Conservation (phyloP, 306 rosid species). For the Sechiopsis laciniata region DNA sequence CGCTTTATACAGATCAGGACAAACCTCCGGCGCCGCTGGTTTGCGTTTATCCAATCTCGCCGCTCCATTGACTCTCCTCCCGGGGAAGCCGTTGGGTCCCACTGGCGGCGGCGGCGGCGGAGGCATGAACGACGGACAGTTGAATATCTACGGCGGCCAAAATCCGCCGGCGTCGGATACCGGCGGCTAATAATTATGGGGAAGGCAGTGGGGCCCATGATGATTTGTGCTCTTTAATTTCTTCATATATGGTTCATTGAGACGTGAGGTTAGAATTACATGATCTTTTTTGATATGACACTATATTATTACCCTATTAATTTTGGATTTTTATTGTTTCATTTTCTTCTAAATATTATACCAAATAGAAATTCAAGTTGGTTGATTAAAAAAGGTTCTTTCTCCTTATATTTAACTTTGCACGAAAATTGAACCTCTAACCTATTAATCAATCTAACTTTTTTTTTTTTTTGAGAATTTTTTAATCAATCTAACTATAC, state of each 20-base stretch:
- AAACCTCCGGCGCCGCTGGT: background rate
- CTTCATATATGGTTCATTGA: background rate
- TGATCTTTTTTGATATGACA: background rate
- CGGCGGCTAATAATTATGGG: background rate
- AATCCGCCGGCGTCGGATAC: slow-evolving; percentile 3
- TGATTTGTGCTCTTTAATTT: background rate
- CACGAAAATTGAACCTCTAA: too few relatives aligned
- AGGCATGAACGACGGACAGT: background rate
- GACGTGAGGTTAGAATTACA: background rate
- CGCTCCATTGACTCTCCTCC: slow-evolving; percentile 19
- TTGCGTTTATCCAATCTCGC: slow-evolving; percentile 12
- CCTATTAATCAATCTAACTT: too few relatives aligned
- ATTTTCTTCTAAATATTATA: background rate
- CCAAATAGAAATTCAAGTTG: background rate
- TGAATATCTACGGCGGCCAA: background rate
- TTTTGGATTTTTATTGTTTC: background rate
- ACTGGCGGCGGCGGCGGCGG: background rate
- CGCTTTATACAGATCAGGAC: slow-evolving; percentile 6
- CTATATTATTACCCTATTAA: background rate
- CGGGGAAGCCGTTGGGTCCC: slow-evolving; percentile 11
- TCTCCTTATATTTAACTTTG: too few relatives aligned
- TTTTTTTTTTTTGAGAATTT: too few relatives aligned
- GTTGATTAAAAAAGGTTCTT: too few relatives aligned
- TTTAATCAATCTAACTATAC: too few relatives aligned
- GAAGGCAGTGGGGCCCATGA: slow-evolving; percentile 3